Percentiles rank a stretch among this genome's conserved stretches.
Evolutionary conservation across 139 green algal species (phyloP).

Genomic region (Prasinococcaceae sp.): DNA sequence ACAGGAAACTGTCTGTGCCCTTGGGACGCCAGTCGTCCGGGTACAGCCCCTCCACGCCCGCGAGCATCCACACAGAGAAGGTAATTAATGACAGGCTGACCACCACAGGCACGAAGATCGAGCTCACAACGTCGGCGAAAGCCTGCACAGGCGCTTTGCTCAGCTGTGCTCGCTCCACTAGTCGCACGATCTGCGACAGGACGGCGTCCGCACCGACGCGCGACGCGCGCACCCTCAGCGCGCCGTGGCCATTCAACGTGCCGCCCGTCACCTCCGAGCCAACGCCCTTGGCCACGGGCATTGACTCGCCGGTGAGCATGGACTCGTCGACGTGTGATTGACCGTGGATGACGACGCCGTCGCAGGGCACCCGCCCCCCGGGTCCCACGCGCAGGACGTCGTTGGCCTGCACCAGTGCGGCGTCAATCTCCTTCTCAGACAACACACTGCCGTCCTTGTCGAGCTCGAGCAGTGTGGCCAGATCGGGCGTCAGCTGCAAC

Average conservation of each 20-base stretch:
- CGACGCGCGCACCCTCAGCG: constrained; percentile 36
- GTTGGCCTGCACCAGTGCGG: constrained; percentile 59
- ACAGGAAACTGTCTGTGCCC: constrained; percentile 57
- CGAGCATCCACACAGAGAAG: constrained; percentile 58
- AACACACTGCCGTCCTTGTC: constrained; percentile 36
- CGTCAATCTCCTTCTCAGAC: constrained; percentile 48
- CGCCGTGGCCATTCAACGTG: constrained; percentile 69
- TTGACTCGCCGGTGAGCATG: constrained; percentile 89
- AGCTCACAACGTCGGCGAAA: constrained; percentile 37
- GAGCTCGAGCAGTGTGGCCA: constrained; percentile 55
- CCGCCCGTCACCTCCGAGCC: constrained; percentile 68
- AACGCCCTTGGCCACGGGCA: constrained; percentile 49
- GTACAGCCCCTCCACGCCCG: constrained; percentile 29
- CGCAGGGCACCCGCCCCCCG: constrained; percentile 60
- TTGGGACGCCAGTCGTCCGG: constrained; percentile 57
- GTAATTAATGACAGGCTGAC: constrained; percentile 57
- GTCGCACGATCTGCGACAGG: constrained; percentile 68
- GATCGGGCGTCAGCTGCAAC: constrained; percentile 52
- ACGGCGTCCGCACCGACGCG: constrained; percentile 29
- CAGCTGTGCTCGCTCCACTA: constrained; percentile 89
- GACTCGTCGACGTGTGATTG: constrained; percentile 77
- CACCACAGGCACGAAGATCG: constrained; percentile 79
- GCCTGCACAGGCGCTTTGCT: constrained; percentile 87
- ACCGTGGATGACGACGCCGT: constrained; percentile 63
- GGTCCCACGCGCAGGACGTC: constrained; percentile 77